Evolutionary conservation across 2,329 filamentous ascomycete species (phyloP), one percentile per base, ranked within the genome.

Genomic region (Aspergillus versicolor): DNA sequence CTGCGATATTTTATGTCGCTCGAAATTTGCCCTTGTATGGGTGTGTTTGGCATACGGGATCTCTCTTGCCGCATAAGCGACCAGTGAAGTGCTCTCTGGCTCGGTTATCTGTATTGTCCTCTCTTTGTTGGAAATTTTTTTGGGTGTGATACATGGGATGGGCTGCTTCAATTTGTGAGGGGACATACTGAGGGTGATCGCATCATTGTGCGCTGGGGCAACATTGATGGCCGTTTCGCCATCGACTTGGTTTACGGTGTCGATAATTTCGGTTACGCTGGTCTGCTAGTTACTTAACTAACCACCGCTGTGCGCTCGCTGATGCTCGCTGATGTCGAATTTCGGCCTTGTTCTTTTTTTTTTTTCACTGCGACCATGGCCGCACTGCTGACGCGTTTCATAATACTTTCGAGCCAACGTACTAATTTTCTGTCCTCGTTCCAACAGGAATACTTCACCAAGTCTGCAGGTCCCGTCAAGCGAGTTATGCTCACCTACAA

Each of bases 391-490:
- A 55, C 58, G 59, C 57, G n/a, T 63, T 64, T 57, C 32, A 62
- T 61, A 55, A 57, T 60, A 32, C 49, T 56, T 41, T 65, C 65
- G 61, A 58, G 63, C 70, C 62, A 62, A 67, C 71, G 68, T 78
- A 79, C 79, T 81, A 68, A 81, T 79, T 66, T 62, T 67, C 61
- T 70, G 60, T 66, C 54, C 67, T 81, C 75, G 76, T 77, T 76
- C 77, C 77, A 30, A 77, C 91, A 99, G 94, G 94, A 99, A 81
- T 99, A 97, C 79, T 97, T 99, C 77, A 79, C 83, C 71, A 88
- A 91, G 72, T 89, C 90, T 68, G 87, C 96, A 75, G 93, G 92
- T 66, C 85, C 89, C 63, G 90, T 97, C 78, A 97, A 95, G 84
- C 89, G 85, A 77, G 91, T 95, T 63, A 88, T 94, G 67, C 82